Base-by-base conservation (phyloP, 2,329 filamentous ascomycete genomes). In the Mollisia scopiformis region DNA sequence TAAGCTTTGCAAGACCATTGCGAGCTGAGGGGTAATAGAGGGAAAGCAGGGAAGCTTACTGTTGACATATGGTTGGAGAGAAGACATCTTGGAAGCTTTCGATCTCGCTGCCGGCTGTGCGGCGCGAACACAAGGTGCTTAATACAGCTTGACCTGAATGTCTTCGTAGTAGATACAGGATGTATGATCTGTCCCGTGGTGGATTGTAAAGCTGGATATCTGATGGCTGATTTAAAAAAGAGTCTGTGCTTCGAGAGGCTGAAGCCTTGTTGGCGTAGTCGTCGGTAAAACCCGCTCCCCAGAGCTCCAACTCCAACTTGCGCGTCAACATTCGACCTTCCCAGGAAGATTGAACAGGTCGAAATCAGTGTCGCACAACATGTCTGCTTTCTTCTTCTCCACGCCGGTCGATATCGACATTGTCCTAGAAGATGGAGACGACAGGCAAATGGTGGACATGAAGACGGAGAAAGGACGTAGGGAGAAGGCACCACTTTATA, bases 371-470 rank as follows among this genome's bases (percentile, higher is more conserved):
- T 33, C 14, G 41, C 27, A 16, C 61, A 61, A 59, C 11, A 97
- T 98, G 95, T 47, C 43, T 11, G 96, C 95, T 70, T 96, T 96
- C 81, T 96, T 96, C 82, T 99, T 98, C 82, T 93, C 93, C 70
- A 97, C 94, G 62, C 95, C 95, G 57, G 91, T 99, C 78, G 95
- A 99, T 79, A 99, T 99, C 80, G 95, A 99, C 81, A 90, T 99
- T 75, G 93, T 98, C 72, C 92, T 99, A 71, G 92, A 97, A 73
- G 92, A 97, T 79, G 88, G 88, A 76, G 95, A 98, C 79, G 92
- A 97, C 72, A 90, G 95, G 73, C 88, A 92, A 71, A 96, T 95
- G 79, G 93, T 99, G 67, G 95, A 99, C 75, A 92, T 97, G 80
- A 97, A 97, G 85, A 90, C 97, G 69, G 95, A 98, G 80, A 98